These are phyloP conservation scores for Plectosphaerella sp. DNA, from an alignment of 2,329 filamentous ascomycete species.

Conservation along the genomic window DNA sequence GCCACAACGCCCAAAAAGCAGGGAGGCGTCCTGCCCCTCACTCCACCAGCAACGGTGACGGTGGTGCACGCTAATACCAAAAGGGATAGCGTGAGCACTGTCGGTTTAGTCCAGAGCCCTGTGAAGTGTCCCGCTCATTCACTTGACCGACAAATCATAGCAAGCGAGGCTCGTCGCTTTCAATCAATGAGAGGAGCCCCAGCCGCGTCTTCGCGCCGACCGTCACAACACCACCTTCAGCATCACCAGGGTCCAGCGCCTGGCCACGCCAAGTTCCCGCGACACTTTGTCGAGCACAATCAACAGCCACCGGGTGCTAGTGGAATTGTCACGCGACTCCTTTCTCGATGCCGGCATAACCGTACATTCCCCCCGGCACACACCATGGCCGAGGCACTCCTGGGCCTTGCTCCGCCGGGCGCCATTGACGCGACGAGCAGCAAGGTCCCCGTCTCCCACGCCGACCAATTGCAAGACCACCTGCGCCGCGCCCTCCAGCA, in stretches of 20 bases:
- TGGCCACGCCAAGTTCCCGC: not conserved
- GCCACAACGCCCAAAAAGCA: too few species aligned
- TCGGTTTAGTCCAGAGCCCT: too few species aligned
- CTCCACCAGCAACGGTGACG: too few species aligned
- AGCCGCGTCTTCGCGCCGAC: not conserved
- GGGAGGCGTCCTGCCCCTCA: too few species aligned
- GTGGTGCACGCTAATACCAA: too few species aligned
- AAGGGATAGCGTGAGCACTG: too few species aligned
- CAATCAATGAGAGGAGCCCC: not conserved
- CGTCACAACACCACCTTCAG: too few species aligned
- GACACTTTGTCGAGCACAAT: not conserved
- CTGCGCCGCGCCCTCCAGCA: conserved; percentile 34
- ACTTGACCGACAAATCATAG: too few species aligned
- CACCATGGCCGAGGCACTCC: conserved; percentile 19
- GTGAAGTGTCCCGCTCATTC: too few species aligned
- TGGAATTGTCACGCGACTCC: conserved; percentile 1
- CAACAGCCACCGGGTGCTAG: conserved; percentile 10
- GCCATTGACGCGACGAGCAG: conserved; percentile 20
- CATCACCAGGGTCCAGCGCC: not conserved
- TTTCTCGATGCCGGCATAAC: not conserved
- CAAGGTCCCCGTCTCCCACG: conserved; percentile 25
- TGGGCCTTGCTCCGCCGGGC: conserved; percentile 12
- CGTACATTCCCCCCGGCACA: not conserved
- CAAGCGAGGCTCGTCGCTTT: too few species aligned
- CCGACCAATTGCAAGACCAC: conserved; percentile 42